Conservation (phyloP, 306 rosid genomes). For the Citrullus mucosospermus region DNA sequence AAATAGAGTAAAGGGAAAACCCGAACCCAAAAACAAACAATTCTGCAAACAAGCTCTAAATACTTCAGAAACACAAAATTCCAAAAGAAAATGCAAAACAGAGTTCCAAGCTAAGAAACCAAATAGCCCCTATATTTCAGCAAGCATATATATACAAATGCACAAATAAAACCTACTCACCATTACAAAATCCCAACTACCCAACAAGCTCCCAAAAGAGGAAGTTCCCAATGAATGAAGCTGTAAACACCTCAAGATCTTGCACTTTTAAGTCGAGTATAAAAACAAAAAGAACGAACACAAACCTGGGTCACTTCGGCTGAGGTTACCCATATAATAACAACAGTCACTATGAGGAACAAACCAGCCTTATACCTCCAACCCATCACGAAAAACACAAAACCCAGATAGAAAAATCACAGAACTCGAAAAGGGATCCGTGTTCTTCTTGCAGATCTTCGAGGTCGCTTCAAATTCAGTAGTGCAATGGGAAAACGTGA, state of each 20-base stretch:
- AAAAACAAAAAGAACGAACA: not conserved
- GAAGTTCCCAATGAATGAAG: not conserved
- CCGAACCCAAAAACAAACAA: not conserved
- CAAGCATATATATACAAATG: not conserved
- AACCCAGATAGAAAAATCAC: slow-evolving; percentile 19
- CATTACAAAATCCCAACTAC: not conserved
- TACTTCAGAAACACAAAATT: too few species aligned
- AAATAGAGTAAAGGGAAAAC: not conserved
- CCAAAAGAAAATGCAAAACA: not conserved
- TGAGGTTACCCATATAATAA: slow-evolving; percentile 86
- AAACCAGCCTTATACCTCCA: slow-evolving; percentile 79
- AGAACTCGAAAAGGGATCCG: slow-evolving; percentile 21
- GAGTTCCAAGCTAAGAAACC: not conserved
- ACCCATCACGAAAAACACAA: slow-evolving; percentile 35
- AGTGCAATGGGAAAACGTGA: not conserved
- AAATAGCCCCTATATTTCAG: not conserved
- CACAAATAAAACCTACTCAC: not conserved
- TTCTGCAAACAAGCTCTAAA: slow-evolving; percentile 1
- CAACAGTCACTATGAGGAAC: slow-evolving; percentile 69
- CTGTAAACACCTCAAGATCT: not conserved
- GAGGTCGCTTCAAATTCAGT: not conserved
- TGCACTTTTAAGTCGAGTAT: not conserved
- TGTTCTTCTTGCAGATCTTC: not conserved
- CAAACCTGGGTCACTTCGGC: slow-evolving; percentile 96
- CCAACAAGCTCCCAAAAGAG: not conserved